Conservation (phyloP, 2,329 filamentous ascomycete species). For the Phoma sp. region DNA sequence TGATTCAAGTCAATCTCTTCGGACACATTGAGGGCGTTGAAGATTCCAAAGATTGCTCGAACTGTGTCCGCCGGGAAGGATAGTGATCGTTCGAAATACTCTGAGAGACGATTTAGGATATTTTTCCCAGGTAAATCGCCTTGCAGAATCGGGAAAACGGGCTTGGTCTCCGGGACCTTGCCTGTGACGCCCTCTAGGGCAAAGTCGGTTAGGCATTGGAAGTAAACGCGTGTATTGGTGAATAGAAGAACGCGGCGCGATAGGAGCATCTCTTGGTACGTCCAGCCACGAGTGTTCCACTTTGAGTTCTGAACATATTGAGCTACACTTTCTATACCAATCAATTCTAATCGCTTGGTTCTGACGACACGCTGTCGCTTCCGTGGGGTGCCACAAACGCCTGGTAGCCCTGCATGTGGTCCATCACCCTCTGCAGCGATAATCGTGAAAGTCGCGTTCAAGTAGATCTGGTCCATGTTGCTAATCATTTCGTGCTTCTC, state of each 20-base stretch:
- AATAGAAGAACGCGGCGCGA: no score
- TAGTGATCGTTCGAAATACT: slow-evolving; percentile 2
- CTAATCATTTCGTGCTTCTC: slow-evolving; percentile 9
- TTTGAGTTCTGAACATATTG: neutral
- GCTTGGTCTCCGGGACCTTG: neutral
- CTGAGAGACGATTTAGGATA: neutral
- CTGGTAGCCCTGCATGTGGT: neutral
- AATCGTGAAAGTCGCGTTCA: slow-evolving; percentile 6
- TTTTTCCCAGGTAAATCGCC: neutral
- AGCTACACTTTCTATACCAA: neutral
- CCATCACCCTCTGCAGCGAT: slow-evolving; percentile 9
- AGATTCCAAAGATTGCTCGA: neutral
- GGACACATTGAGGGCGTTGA: neutral
- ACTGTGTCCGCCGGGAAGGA: neutral
- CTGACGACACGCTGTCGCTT: neutral
- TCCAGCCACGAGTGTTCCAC: no score
- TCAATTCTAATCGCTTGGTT: neutral
- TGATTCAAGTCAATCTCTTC: neutral
- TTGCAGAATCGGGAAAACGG: neutral
- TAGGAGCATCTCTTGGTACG: no score
- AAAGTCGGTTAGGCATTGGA: neutral
- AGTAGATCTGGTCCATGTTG: slow-evolving; percentile 18
- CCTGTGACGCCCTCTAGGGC: slow-evolving; percentile 4
- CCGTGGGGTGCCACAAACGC: neutral
- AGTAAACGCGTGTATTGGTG: no score